These are phyloP conservation scores for Ogataea siamensis DNA, from an alignment of 805 yeast genomes.

Conservation along the genomic window DNA sequence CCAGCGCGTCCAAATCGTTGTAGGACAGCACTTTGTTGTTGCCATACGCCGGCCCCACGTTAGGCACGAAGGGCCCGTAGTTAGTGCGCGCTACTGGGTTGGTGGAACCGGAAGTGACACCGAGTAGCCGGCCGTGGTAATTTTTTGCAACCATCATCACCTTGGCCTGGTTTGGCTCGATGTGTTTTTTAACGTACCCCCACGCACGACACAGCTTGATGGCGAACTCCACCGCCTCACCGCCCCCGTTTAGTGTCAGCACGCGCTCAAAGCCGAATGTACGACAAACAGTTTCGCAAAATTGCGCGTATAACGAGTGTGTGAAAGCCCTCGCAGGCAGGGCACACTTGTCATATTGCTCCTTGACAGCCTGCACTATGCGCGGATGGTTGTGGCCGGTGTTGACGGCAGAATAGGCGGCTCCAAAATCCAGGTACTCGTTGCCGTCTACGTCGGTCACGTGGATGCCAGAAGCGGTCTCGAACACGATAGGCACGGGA, in stretches of 20 bases:
- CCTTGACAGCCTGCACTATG: constrained; percentile 31
- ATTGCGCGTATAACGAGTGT: constrained; percentile 24
- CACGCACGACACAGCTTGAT: constrained; percentile 37
- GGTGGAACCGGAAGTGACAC: constrained; percentile 38
- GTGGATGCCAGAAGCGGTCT: constrained; percentile 22
- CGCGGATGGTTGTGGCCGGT: constrained; percentile 32
- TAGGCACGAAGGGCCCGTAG: constrained; percentile 34
- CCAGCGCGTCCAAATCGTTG: constrained; percentile 29
- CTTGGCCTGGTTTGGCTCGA: constrained; percentile 26
- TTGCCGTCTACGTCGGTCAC: constrained; percentile 30
- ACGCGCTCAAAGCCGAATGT: constrained; percentile 30
- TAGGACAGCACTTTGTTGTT: constrained; percentile 30
- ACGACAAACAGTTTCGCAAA: constrained; percentile 30
- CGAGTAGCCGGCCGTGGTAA: constrained; percentile 40
- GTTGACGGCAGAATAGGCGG: constrained; percentile 30
- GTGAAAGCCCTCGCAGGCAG: constrained; percentile 32
- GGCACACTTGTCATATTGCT: constrained; percentile 33
- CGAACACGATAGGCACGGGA: constrained; percentile 30
- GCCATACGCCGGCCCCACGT: constrained; percentile 32
- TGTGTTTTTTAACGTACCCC: constrained; percentile 32
- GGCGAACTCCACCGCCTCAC: constrained; percentile 38
- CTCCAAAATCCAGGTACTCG: constrained; percentile 27
- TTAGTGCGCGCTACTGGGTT: constrained; percentile 35
- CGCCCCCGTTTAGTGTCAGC: constrained; percentile 34
- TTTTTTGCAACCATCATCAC: constrained; percentile 36